phyloP scores from a whole-genome alignment of 108 stramenopile species.

The Conticribra guillardii region DNA sequence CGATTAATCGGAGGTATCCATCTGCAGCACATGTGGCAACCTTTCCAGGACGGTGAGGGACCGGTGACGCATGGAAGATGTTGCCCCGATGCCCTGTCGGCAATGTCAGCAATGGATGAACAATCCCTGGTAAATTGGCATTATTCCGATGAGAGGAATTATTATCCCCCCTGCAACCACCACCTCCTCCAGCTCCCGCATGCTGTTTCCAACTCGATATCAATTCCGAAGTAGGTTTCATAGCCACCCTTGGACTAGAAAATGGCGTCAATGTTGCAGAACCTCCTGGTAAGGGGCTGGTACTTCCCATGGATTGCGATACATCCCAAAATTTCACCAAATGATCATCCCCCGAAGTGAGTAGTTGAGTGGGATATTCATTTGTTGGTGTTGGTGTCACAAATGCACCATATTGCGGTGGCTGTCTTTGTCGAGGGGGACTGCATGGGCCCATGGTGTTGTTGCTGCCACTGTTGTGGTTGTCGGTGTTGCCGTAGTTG shows the following conservation, averaged over 20 bases:
- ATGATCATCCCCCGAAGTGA: conserved; percentile 80
- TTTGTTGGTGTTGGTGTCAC: conserved; percentile 13
- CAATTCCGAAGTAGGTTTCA: conserved; percentile 29
- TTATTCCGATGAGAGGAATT: conserved; percentile 3
- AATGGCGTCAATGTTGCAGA: conserved; percentile 65
- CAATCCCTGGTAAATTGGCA: conserved; percentile 57
- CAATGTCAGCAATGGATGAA: conserved; percentile 67
- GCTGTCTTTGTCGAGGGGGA: not conserved
- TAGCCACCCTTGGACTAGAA: conserved; percentile 29
- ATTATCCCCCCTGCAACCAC: conserved; percentile 1
- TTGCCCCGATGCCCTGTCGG: conserved; percentile 76
- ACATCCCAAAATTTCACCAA: conserved; percentile 85
- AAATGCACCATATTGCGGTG: not conserved
- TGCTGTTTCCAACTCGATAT: conserved; percentile 29
- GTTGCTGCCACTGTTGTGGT: too few relatives aligned
- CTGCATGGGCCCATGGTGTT: too few relatives aligned
- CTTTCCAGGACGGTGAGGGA: conserved; percentile 60
- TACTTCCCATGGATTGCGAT: conserved; percentile 71
- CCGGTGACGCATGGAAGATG: conserved; percentile 78
- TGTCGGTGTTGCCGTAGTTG: not conserved
- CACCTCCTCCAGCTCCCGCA: not conserved
- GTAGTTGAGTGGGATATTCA: conserved; percentile 74
- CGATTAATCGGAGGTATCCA: conserved; percentile 67
- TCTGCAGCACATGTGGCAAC: conserved; percentile 83
- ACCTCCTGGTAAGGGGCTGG: conserved; percentile 63